Evolutionary conservation across 345 rosid genomes (phyloP).

Genomic region (Arabidopsis arenosa): DNA sequence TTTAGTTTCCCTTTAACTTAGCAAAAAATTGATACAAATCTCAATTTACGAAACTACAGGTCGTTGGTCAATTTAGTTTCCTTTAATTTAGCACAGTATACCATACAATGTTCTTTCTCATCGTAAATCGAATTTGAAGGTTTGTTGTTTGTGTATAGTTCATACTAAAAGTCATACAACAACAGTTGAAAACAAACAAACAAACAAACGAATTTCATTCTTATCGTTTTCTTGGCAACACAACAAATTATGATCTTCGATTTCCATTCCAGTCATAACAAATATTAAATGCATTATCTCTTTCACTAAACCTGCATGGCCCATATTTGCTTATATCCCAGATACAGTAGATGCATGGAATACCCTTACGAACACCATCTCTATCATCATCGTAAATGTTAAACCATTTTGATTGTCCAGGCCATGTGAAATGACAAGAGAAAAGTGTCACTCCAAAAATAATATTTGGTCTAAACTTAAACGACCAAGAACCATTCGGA

Average conservation of each 20-base stretch:
- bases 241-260: background rate
- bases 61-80: background rate
- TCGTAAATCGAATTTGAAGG: background rate
- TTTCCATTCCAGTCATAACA: slow-evolving; percentile 38
- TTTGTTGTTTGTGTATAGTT: background rate
- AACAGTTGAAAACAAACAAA: background rate
- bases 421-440: slow-evolving; percentile 39
- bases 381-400: slow-evolving; percentile 36
- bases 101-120: background rate
- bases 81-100: background rate
- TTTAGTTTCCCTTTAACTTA: background rate
- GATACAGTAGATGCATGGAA: slow-evolving; percentile 33
- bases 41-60: background rate
- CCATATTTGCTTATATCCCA: slow-evolving; percentile 36
- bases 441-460: slow-evolving; percentile 17
- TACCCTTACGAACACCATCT: slow-evolving; percentile 25
- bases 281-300: background rate
- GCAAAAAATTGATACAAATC: background rate
- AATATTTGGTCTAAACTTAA: slow-evolving; percentile 31
- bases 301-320: slow-evolving; percentile 26
- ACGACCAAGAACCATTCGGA: slow-evolving; percentile 12
- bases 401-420: slow-evolving; percentile 3
- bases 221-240: background rate
- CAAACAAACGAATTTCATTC: background rate
- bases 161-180: background rate